Percentiles rank a stretch among this genome's conserved stretches.
Conservation (phyloP, 805 yeast genomes). For the Candida nitratophila region DNA sequence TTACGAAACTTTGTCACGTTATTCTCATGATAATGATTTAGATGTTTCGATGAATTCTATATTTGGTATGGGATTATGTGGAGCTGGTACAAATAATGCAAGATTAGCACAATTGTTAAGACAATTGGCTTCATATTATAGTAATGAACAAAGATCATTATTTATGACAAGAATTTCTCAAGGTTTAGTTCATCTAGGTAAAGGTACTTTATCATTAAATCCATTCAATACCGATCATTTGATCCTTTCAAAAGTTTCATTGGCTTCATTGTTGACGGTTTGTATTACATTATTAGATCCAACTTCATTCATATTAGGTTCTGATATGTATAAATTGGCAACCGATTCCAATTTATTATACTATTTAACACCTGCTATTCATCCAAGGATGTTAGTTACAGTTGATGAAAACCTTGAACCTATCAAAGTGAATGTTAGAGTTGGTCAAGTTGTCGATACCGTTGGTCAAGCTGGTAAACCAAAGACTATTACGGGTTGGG, state of each 20-base stretch:
- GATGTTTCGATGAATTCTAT: conserved; percentile 94
- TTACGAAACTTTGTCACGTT: conserved; percentile 90
- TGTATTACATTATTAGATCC: conserved; percentile 84
- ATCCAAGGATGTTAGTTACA: conserved; percentile 89
- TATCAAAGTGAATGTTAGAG: conserved; percentile 91
- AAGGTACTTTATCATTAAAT: conserved; percentile 85
- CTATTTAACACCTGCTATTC: conserved; percentile 79
- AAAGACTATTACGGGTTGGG: conserved; percentile 99
- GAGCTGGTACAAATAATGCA: conserved; percentile 98
- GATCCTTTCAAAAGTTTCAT: conserved; percentile 77
- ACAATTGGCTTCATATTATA: conserved; percentile 89
- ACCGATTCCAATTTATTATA: conserved; percentile 66
- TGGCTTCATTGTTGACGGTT: conserved; percentile 84
- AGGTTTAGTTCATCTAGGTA: conserved; percentile 91
- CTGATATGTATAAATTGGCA: conserved; percentile 29
- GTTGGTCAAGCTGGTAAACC: conserved; percentile 99
- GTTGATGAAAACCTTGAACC: conserved; percentile 89
- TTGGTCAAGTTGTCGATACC: conserved; percentile 97
- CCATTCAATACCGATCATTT: conserved; percentile 88
- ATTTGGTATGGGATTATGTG: conserved; percentile 95
- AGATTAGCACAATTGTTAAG: conserved; percentile 92
- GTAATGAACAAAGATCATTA: conserved; percentile 81
- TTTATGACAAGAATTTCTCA: conserved; percentile 93
- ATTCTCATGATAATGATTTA: conserved; percentile 91
- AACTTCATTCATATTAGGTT: conserved; percentile 66